Percentiles rank a stretch among this genome's conserved stretches.
Conservation (phyloP, 192 early-diverging fungal species). For the Lobosporangium transversale region DNA sequence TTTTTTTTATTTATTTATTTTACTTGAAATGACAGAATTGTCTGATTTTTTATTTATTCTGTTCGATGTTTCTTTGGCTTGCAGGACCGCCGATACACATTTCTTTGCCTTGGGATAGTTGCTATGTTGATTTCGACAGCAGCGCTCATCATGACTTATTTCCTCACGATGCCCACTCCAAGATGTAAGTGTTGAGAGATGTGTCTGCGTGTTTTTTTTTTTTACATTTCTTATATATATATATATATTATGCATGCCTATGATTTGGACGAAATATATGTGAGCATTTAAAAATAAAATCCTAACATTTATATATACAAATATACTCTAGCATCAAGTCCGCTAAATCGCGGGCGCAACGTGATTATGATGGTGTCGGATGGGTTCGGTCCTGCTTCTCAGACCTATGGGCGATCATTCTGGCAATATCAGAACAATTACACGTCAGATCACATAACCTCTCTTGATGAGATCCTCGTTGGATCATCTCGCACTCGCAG, state of each 20-base stretch:
- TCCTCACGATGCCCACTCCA: conserved; percentile 19
- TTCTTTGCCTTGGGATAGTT: conserved; percentile 32
- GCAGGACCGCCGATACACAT: conserved; percentile 36
- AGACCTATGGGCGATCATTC: conserved; percentile 87
- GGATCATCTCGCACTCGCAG: conserved; percentile 93
- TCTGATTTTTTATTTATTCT: conserved; percentile 2
- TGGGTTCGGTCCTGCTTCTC: conserved; percentile 95
- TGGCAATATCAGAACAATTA: conserved; percentile 69
- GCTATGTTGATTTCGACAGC: conserved; percentile 30
- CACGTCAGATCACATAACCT: conserved; percentile 58
- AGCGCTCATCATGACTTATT: conserved; percentile 14
- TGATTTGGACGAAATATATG: too few species aligned
- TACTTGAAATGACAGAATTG: neutral
- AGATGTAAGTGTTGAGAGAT: too few species aligned
- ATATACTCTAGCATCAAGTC: too few species aligned
- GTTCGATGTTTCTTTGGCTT: neutral
- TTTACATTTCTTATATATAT: too few species aligned
- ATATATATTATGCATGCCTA: too few species aligned
- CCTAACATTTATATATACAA: too few species aligned
- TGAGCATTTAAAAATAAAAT: neutral
- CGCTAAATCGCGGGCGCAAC: conserved; percentile 65
- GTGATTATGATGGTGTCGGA: conserved; percentile 96
- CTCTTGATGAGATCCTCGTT: conserved; percentile 78
- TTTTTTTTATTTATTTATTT: too few species aligned
- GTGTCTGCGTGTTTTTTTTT: neutral